Evolutionary conservation across 768 basidiomycete species (phyloP), one percentile per base, ranked within the genome.

Genomic region (Lentinula lateritia): DNA sequence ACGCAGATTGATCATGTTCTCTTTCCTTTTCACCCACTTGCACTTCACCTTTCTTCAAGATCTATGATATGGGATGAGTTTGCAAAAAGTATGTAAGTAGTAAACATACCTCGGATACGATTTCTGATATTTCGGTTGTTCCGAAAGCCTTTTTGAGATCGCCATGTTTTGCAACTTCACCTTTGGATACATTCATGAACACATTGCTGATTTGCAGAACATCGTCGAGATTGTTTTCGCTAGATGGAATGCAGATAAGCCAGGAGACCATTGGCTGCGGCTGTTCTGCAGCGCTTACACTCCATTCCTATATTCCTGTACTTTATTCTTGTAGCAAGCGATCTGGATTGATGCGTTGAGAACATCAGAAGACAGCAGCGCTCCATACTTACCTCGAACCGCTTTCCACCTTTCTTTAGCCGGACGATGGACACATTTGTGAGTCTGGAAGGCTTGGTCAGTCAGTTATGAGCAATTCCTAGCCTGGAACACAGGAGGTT

Each of bases 321-420:
- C 97, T 75, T 98, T 98, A 76, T 99, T 99, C 80, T 98, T 96
- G 80, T 98, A 99, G 74, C 95, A 97, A 41, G 97, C 96, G 68
- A 99, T 91, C 96, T 48, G 3, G 41, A 23, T 16, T 23, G 46
- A 62, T 57, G 9, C 52, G 15, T 8, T 41, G 39, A 15, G 10
- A 57, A 35, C 34, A 45, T 15, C 46, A 48, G 50, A 20, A 9
- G 12, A 48, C 20, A 48, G 46, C 18, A 23, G n/a, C 5, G 20
- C n/a, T 20, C 18, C 46, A 20, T 48, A 93, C 95, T 82, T 28
- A 28, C 28, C 28, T 99, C 97, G 72, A 97, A 98, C 53, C 97
- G 87, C 75, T 98, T 98, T 45, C 97, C 97, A 50, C 90, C 93
- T 72, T 98, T 98, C 81, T 95, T 97, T 54, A 97, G 79, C 50